Evolutionary conservation across 2,329 filamentous ascomycete genomes (phyloP).

Genomic region (Orbilia javanica): DNA sequence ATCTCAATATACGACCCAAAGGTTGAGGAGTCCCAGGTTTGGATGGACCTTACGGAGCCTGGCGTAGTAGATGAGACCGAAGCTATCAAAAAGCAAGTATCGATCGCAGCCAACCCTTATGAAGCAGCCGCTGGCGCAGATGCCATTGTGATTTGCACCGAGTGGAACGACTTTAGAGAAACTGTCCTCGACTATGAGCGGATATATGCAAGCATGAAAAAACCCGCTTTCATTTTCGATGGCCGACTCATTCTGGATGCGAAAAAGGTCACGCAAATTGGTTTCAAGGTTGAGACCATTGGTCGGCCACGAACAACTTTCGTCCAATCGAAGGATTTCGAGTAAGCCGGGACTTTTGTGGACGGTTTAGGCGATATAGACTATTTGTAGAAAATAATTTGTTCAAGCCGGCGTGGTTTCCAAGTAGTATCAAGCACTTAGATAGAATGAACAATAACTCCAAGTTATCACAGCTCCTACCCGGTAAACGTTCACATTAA

Average conservation of each 20-base stretch:
- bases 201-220: slow-evolving; percentile 67
- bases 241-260: slow-evolving; percentile 64
- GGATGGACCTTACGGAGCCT: slow-evolving; percentile 62
- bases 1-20: slow-evolving; percentile 71
- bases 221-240: slow-evolving; percentile 70
- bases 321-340: slow-evolving; percentile 48
- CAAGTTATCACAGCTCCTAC: too few relatives aligned
- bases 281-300: slow-evolving; percentile 63
- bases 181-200: slow-evolving; percentile 67
- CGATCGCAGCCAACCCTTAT: slow-evolving; percentile 67
- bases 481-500: too few relatives aligned
- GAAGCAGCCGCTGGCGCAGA: slow-evolving; percentile 67
- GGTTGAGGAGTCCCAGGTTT: slow-evolving; percentile 66
- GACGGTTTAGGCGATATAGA: not conserved
- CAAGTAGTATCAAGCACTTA: not conserved
- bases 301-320: slow-evolving; percentile 59
- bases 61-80: slow-evolving; percentile 63
- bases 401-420: not conserved
- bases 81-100: slow-evolving; percentile 64
- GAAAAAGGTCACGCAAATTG: slow-evolving; percentile 62
- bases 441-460: not conserved
- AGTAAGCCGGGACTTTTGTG: not conserved
- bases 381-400: not conserved
- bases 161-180: slow-evolving; percentile 69
- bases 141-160: slow-evolving; percentile 70